Evolutionary conservation across 2,329 filamentous ascomycete genomes (phyloP), one percentile per base, ranked within the genome.

Genomic region (Calonectria leucothoes): DNA sequence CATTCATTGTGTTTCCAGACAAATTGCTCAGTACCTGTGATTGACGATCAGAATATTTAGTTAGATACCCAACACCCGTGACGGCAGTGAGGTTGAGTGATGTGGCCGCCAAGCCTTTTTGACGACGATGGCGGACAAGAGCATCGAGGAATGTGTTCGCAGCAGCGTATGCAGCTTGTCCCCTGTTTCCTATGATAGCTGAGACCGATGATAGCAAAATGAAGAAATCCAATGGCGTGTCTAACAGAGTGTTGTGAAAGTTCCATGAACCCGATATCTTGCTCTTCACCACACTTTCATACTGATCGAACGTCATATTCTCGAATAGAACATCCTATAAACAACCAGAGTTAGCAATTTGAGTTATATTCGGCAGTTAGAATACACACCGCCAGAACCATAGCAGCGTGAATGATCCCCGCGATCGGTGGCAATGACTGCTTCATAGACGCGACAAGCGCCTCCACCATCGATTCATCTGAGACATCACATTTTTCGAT

Each of bases 191-290:
- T 10, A 90, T 88, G 2, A 88, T 84, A 20, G 88, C 85, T 4
- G 88, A 86, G 0, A 87, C 85, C 1, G 88, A 88, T 0, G 89
- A 91, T n/a, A 89, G 86, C 37, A 86, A 85, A 20, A 89, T 82
- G 80, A 91, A 91, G 82, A 91, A 90, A 79, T 89, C 87, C 2
- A 89, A 42, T 82, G 49, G 29, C 0, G 37, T 64, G n/a, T 20
- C 37, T 23, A 25, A 59, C 11, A 72, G 65, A 25, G 66, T 49
- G n/a, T 86, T 82, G 78, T 91, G 88, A 63, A 91, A 84, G 79
- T 91, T 91, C 86, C 87, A 89, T 2, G 87, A 87, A 5, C 88
- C 89, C 6, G 86, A 82, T 0, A 89, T 87, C 79, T 91, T 92
- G 74, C 88, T 87, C 52, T 85, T 82, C 45, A 89, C 85, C 48